Conservation (phyloP, 1,284 basidiomycete genomes). For the Wallemia hederae region DNA sequence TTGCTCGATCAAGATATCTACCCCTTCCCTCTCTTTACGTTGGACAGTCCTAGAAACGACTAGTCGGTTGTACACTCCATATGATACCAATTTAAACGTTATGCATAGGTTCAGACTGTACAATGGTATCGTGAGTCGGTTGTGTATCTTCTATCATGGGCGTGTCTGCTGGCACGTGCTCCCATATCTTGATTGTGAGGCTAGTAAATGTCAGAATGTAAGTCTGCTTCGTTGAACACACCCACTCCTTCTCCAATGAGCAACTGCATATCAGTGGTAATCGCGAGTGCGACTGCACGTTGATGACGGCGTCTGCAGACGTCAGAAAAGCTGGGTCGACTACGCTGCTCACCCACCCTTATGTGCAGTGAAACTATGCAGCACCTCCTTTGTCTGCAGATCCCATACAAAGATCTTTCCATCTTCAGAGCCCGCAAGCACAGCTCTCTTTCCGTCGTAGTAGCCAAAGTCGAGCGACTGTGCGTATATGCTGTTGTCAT, state of each 20-base stretch:
- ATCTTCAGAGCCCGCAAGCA: constrained; percentile 75
- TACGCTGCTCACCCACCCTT: constrained; percentile 24
- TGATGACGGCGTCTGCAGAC: background rate
- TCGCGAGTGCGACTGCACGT: background rate
- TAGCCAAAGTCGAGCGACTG: constrained; percentile 38
- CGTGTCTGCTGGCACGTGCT: background rate
- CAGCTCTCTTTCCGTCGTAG: constrained; percentile 29
- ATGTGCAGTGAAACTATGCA: constrained; percentile 47
- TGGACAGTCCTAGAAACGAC: constrained; percentile 3
- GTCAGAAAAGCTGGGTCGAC: background rate
- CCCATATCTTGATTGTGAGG: background rate
- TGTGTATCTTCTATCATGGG: background rate
- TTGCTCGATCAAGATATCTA: constrained; percentile 80
- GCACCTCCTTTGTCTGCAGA: constrained; percentile 45
- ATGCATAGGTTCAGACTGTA: background rate
- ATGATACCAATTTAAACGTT: background rate
- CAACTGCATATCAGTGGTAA: background rate
- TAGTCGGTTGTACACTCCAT: background rate
- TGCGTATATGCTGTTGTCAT: constrained; percentile 47
- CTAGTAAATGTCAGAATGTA: background rate
- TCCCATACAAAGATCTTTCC: constrained; percentile 69
- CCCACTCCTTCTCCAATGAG: background rate
- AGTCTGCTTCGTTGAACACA: background rate
- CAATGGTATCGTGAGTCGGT: background rate
- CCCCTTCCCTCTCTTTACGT: constrained; percentile 54